phyloP scores from a whole-genome alignment of 2,329 filamentous ascomycete species.

The Epichloe amarillans region DNA sequence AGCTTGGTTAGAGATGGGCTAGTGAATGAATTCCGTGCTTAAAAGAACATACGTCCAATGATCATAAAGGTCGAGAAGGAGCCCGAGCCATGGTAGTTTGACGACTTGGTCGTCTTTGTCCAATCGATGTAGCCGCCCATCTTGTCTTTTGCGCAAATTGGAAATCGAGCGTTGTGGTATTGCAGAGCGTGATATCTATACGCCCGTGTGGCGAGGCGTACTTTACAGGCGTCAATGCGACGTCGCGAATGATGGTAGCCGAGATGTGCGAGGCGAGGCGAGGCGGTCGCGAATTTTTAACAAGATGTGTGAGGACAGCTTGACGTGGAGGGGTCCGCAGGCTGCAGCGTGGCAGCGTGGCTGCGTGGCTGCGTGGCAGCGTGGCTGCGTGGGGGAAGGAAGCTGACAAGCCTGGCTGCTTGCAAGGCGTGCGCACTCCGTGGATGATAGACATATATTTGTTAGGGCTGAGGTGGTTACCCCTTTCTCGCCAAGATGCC shows the following conservation, averaged over 20 bases:
- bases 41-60: slow-evolving; percentile 62
- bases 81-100: slow-evolving; percentile 43
- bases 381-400: neutral
- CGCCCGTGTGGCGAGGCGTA: neutral
- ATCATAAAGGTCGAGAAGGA: slow-evolving; percentile 97
- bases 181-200: neutral
- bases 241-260: neutral
- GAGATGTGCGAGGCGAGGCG: neutral
- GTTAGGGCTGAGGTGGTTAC: too few relatives aligned
- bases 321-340: neutral
- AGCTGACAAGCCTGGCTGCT: neutral
- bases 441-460: too few relatives aligned
- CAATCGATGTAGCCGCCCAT: slow-evolving; percentile 33
- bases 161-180: neutral
- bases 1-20: slow-evolving; percentile 1
- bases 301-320: neutral
- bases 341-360: neutral
- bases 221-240: neutral
- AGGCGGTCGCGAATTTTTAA: neutral
- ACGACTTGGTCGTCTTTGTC: slow-evolving; percentile 43
- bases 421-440: neutral
- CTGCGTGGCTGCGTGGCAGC: neutral
- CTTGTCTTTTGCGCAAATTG: slow-evolving; percentile 3
- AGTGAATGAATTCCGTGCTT: neutral
- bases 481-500: too few relatives aligned